phyloP scores from a whole-genome alignment of 2,329 filamentous ascomycete genomes.

The Lachnellula occidentalis region DNA sequence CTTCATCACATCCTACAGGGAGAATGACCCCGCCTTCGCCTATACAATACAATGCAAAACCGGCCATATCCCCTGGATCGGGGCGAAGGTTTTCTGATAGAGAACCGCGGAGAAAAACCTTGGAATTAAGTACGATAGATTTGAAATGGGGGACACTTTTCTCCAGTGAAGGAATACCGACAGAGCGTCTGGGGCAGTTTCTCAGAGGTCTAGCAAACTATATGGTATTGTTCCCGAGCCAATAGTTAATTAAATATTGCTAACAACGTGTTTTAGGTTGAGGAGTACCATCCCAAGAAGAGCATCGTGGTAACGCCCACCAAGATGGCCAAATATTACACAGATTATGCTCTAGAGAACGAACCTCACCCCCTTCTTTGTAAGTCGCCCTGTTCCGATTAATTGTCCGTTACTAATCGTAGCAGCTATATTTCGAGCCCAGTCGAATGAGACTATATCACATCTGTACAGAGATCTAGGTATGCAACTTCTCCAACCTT shows the following conservation, averaged over 20 bases:
- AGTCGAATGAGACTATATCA: too few species aligned
- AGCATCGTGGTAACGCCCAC: constrained; percentile 68
- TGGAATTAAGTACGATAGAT: constrained; percentile 56
- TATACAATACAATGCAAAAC: constrained; percentile 25
- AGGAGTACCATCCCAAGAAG: constrained; percentile 61
- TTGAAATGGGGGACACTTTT: constrained; percentile 75
- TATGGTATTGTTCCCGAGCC: constrained; percentile 48
- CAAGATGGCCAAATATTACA: constrained; percentile 72
- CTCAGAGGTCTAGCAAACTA: constrained; percentile 68
- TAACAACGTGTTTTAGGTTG: constrained; percentile 45
- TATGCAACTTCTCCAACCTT: too few species aligned
- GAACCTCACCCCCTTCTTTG: constrained; percentile 67
- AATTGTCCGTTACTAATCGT: too few species aligned
- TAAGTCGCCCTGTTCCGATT: constrained; percentile 33
- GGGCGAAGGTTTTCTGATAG: constrained; percentile 27
- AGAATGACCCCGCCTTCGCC: constrained; percentile 53
- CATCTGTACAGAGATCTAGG: neutral
- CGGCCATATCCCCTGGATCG: constrained; percentile 27
- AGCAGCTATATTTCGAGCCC: neutral
- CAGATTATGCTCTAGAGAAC: constrained; percentile 54
- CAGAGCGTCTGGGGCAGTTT: constrained; percentile 62
- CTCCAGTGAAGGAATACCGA: constrained; percentile 60
- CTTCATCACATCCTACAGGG: constrained; percentile 37
- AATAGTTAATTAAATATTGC: neutral
- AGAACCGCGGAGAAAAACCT: constrained; percentile 18